phyloP scores from a whole-genome alignment of 305 asterid genomes.

The Plantago coronopus region DNA sequence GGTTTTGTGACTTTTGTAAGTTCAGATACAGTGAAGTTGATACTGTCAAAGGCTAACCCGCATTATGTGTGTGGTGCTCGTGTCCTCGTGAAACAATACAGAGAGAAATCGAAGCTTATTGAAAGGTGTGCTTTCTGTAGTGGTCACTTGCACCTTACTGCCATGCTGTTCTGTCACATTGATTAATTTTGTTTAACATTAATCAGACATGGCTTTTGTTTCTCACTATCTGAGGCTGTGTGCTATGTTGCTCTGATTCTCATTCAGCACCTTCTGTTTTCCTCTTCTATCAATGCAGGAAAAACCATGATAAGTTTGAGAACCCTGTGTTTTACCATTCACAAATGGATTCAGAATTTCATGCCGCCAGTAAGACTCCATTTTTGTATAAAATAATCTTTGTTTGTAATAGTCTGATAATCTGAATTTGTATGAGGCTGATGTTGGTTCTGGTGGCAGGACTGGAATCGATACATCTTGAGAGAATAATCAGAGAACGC shows the following conservation, averaged over 20 bases:
- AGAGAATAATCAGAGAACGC: slow-evolving; percentile 49
- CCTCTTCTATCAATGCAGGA: slow-evolving; percentile 39
- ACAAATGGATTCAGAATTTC: slow-evolving; percentile 45
- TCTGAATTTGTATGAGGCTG: background rate
- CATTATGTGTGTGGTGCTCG: slow-evolving; percentile 87
- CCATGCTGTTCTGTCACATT: no score
- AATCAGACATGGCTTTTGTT: background rate
- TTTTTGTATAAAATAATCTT: background rate
- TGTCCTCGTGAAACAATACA: slow-evolving; percentile 87
- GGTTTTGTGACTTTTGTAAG: slow-evolving; percentile 76
- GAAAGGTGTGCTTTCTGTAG: slow-evolving; percentile 48
- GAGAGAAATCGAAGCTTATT: slow-evolving; percentile 66
- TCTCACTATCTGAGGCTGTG: background rate
- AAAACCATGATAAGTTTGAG: slow-evolving; percentile 50
- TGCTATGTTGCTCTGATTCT: background rate
- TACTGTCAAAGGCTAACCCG: slow-evolving; percentile 75
- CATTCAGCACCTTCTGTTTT: background rate
- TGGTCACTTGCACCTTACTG: background rate
- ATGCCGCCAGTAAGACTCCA: slow-evolving; percentile 41
- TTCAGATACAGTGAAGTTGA: slow-evolving; percentile 59
- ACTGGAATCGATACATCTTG: slow-evolving; percentile 46
- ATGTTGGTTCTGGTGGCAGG: slow-evolving; percentile 24
- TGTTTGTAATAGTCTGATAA: background rate
- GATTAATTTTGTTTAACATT: background rate
- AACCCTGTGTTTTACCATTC: slow-evolving; percentile 39